Evolutionary conservation across 1,284 basidiomycete genomes (phyloP).

Genomic region (Puccinia triticina): DNA sequence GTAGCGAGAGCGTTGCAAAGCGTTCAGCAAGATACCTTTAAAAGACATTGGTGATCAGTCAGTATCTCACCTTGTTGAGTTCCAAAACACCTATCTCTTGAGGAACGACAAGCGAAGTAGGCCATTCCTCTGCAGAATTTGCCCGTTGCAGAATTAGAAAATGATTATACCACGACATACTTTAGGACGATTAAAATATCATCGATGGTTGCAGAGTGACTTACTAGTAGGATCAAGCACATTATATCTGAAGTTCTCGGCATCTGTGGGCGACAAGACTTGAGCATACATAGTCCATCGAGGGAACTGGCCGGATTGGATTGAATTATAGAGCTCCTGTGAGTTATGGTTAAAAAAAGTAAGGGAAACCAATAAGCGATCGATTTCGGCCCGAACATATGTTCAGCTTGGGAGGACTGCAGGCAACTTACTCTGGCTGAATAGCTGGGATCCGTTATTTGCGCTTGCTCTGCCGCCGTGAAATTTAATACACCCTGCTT

Average conservation of each 20-base stretch:
- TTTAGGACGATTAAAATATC: background rate
- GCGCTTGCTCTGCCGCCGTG: conserved; percentile 16
- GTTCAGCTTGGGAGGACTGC: background rate
- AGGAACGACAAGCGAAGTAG: conserved; percentile 32
- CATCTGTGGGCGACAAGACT: conserved; percentile 31
- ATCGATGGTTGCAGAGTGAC: background rate
- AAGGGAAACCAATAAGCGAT: background rate
- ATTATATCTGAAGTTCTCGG: conserved; percentile 40
- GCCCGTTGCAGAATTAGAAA: background rate
- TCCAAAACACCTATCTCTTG: conserved; percentile 44
- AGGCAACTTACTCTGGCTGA: conserved; percentile 18
- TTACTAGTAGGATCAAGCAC: conserved; percentile 43
- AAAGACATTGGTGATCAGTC: background rate
- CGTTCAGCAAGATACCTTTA: background rate
- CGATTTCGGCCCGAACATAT: background rate
- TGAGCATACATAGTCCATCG: conserved; percentile 46
- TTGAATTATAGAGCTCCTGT: conserved; percentile 31
- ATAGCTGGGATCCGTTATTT: conserved; percentile 10
- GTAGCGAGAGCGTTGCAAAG: background rate
- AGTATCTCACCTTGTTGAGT: conserved; percentile 29
- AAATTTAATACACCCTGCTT: conserved; percentile 32
- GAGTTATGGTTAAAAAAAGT: background rate
- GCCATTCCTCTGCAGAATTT: conserved; percentile 38
- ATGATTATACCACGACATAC: background rate
- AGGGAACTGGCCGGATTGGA: conserved; percentile 36